Evolutionary conservation across 2,329 filamentous ascomycete genomes (phyloP), one percentile per base, ranked within the genome.

Genomic region (Trichophyton verrucosum): DNA sequence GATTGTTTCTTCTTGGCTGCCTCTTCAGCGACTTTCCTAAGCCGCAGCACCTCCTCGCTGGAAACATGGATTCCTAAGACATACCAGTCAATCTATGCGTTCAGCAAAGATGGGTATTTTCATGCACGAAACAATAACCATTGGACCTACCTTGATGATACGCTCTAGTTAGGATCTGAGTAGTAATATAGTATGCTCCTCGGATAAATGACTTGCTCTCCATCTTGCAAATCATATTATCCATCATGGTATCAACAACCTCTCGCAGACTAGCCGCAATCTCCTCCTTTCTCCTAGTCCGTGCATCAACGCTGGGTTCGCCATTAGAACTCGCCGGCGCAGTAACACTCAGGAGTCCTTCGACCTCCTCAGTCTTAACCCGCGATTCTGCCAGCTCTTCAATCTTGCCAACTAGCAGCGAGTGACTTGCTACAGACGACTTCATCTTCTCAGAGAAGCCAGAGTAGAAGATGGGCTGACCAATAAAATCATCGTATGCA

Each of bases 161-260:
- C 4, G 94, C 92, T 63, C 94, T 80, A 3, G 92, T 95, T 64
- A 97, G 78, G 55, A 97, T 80, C 74, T 97, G 92, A 1, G 91
- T 95, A 56, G 80, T 80, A 44, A 96, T 71, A 72, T 96, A 99
- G 72, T 97, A 97, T 55, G 94, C 92, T 24, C 89, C 85, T 57
- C 94, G 81, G 66, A 99, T 96, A 70, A 97, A 97, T 1, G 83
- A 79, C 71, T 91, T 95, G 78, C 87, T 95, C 74, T 99, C 94
- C 81, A 97, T 92, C 76, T 99, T 99, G 82, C 92, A 97, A 64
- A 99, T 96, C 94, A 99, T 97, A 64, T 87, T 84, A 70, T 96
- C 90, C 24, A 91, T 89, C 82, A 94, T 86, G 65, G 87, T 86
- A 65, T 94, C 89, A 3, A 89, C 88, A 3, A 96, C 86, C 69